Base-by-base conservation (phyloP, 176 grass and related monocot species). In the Oryza australiensis region DNA sequence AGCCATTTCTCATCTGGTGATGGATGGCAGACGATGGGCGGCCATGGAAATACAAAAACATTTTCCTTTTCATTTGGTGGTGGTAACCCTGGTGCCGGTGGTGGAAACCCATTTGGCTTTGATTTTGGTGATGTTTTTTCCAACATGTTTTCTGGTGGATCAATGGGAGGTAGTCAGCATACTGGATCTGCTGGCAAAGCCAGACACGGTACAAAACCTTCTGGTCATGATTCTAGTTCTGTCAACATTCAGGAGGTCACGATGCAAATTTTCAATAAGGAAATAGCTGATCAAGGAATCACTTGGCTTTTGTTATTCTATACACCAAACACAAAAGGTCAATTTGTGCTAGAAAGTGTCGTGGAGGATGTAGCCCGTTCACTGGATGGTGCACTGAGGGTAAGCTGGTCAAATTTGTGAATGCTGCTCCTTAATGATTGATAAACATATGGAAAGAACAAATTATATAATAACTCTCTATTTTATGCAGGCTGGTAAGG, bases 61-160 rank as follows among this genome's bases (percentile, higher is more conserved):
- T 98, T 91, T 84, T 93, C 95, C 27, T 98, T 98, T 80, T 93
- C 92, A 28, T 98, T 98, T 93, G 87, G 92, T 79, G 87, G 92
- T 79, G 86, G 87, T 20, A 82, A 89, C 38, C 72, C 57, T 76
- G 81, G 75, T 72, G 69, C 77, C n/a, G 55, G 83, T 12, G 80
- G 87, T 32, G 88, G 90, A 84, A 92, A 82, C 65, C 90, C 88
- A 66, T 91, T 92, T 87, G 86, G 85, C 33, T 91, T 90, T 55
- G 82, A 88, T 89, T 20, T 95, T 70, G 85, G 92, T 77, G 85
- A 98, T 91, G 86, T 98, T 46, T 98, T 98, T 77, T 91, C 92
- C 12, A 93, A 93, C 49, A n/a, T 95, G 3, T 98, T 98, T 91
- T 66, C 84, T 68, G 90, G 90, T 55, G 84, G 66, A 55, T 83